phyloP scores from a whole-genome alignment of 495 filamentous ascomycete genomes.

The Lasiosphaeria ovina region DNA sequence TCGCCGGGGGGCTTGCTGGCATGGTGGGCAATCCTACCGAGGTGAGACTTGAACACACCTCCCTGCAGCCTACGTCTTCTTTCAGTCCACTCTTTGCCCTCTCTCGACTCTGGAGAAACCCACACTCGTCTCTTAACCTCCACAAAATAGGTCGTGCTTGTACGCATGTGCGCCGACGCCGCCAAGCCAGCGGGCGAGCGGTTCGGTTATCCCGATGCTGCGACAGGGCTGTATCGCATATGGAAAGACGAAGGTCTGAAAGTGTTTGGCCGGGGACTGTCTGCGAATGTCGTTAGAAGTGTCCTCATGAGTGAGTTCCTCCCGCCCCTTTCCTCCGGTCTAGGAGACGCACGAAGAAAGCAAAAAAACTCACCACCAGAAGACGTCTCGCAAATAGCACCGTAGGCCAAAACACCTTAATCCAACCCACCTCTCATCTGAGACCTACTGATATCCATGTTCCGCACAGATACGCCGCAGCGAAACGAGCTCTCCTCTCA shows the following conservation, averaged over 20 bases:
- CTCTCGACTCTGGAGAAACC: too few relatives aligned
- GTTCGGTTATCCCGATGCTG: constrained; percentile 34
- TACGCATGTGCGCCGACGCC: constrained; percentile 77
- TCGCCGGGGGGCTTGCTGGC: constrained; percentile 69
- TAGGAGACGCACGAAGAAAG: not conserved
- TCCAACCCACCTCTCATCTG: too few relatives aligned
- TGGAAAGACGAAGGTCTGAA: constrained; percentile 34
- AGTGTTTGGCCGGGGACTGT: constrained; percentile 35
- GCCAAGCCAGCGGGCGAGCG: constrained; percentile 62
- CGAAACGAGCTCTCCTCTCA: constrained; percentile 30
- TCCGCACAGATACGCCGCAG: constrained; percentile 28
- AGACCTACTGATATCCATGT: not conserved
- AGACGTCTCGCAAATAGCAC: constrained; percentile 41
- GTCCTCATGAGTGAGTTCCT: constrained; percentile 38
- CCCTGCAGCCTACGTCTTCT: too few relatives aligned
- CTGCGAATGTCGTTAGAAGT: constrained; percentile 39
- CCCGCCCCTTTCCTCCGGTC: not conserved
- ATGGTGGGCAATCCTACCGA: constrained; percentile 79
- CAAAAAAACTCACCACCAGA: not conserved
- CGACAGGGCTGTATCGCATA: constrained; percentile 32
- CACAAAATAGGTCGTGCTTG: constrained; percentile 52
- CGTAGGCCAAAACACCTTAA: constrained; percentile 17
- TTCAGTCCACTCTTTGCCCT: too few relatives aligned
- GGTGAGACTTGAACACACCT: constrained; percentile 1
- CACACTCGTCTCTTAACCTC: not conserved